phyloP scores from a whole-genome alignment of 2,329 filamentous ascomycete species.

The Chaetomiaceae sp. region DNA sequence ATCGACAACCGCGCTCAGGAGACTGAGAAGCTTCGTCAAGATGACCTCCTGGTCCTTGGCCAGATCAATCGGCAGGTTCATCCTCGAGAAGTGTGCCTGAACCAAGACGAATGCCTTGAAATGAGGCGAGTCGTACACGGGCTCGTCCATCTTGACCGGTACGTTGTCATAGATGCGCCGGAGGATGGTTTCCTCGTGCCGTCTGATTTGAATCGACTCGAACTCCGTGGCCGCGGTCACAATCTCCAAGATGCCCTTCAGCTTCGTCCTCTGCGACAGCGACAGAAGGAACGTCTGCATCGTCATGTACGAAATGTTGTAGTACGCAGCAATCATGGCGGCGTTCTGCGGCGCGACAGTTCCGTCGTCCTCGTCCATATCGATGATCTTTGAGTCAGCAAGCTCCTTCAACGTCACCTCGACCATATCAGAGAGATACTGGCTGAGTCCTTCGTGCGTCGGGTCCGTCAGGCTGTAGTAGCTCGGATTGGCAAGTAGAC shows the following conservation, averaged over 20 bases:
- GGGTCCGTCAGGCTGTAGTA: constrained; percentile 89
- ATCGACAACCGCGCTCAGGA: constrained; percentile 89
- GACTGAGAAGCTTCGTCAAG: constrained; percentile 75
- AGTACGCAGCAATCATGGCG: constrained; percentile 97
- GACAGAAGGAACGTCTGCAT: constrained; percentile 99
- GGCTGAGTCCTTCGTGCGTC: constrained; percentile 88
- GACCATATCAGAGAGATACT: constrained; percentile 89
- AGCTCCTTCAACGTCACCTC: constrained; percentile 90
- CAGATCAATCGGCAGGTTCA: constrained; percentile 93
- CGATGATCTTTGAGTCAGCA: constrained; percentile 88
- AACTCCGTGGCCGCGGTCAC: constrained; percentile 96
- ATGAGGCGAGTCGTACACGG: constrained; percentile 85
- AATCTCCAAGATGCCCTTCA: constrained; percentile 96
- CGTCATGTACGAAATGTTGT: constrained; percentile 98
- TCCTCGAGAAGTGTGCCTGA: constrained; percentile 94
- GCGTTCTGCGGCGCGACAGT: constrained; percentile 85
- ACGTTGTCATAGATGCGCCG: constrained; percentile 90
- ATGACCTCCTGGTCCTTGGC: constrained; percentile 93
- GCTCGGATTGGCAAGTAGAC: constrained; percentile 89
- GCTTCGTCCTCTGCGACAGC: constrained; percentile 79
- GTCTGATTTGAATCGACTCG: constrained; percentile 86
- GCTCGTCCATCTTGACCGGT: constrained; percentile 90
- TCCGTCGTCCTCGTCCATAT: constrained; percentile 91
- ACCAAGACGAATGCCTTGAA: constrained; percentile 98
- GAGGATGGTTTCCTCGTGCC: constrained; percentile 84